Conservation (phyloP, 2,329 filamentous ascomycete species). For the Coniochaeta prunicola region DNA sequence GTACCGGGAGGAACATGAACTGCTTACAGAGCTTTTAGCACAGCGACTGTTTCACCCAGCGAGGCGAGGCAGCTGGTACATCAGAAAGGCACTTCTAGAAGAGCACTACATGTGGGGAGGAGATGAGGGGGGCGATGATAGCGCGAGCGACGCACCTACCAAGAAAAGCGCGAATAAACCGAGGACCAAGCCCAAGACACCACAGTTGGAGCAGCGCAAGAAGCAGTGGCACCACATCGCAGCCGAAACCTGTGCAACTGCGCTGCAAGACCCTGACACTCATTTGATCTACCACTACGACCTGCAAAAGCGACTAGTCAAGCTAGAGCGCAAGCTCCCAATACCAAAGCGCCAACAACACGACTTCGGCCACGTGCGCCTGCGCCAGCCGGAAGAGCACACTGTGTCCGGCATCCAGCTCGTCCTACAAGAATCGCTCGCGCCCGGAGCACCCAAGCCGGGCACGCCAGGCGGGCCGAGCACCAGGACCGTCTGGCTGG, state of each 20-base stretch:
- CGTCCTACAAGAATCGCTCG: slow-evolving; percentile 36
- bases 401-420: slow-evolving; percentile 72
- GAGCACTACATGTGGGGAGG: slow-evolving; percentile 83
- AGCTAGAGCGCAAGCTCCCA: slow-evolving; percentile 78
- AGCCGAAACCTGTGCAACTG: slow-evolving; percentile 73
- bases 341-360: slow-evolving; percentile 83
- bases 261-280: slow-evolving; percentile 79
- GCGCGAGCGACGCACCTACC: slow-evolving; percentile 21
- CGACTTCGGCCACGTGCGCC: slow-evolving; percentile 79
- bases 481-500: slow-evolving; percentile 81
- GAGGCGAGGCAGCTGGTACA: slow-evolving; percentile 86
- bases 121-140: slow-evolving; percentile 24
- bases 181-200: neutral
- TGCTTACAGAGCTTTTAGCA: slow-evolving; percentile 66
- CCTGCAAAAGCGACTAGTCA: slow-evolving; percentile 85
- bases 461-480: slow-evolving; percentile 33
- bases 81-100: slow-evolving; percentile 87
- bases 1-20: slow-evolving; percentile 65
- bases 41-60: slow-evolving; percentile 83
- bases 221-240: slow-evolving; percentile 77
- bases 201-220: slow-evolving; percentile 47
- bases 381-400: slow-evolving; percentile 70
- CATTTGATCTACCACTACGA: slow-evolving; percentile 93
- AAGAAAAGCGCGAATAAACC: neutral
- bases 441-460: slow-evolving; percentile 7